Percentiles rank a stretch among this genome's conserved stretches.
Evolutionary conservation across 1,284 basidiomycete species (phyloP).

Genomic region (Tylopilus sp.): DNA sequence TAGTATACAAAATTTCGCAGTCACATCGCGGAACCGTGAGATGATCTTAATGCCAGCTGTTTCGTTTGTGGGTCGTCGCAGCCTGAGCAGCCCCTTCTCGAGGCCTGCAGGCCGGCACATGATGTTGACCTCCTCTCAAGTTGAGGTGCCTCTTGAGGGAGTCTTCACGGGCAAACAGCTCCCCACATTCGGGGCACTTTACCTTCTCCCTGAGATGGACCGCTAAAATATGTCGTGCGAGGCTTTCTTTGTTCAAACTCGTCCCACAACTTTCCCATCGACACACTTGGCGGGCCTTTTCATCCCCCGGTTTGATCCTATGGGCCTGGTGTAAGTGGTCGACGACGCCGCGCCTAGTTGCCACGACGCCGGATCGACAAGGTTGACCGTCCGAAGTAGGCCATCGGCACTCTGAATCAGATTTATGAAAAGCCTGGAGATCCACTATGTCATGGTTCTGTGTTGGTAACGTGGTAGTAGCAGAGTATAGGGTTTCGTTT

Average conservation of each 20-base stretch:
- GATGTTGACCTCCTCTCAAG: constrained; percentile 25
- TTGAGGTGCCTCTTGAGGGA: constrained; percentile 34
- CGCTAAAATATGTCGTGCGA: constrained; percentile 33
- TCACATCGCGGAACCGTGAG: too few relatives aligned
- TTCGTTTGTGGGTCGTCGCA: neutral
- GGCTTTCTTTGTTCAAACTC: constrained; percentile 37
- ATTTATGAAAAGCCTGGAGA: neutral
- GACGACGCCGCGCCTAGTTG: constrained; percentile 27
- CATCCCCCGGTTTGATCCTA: constrained; percentile 27
- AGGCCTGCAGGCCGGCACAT: neutral
- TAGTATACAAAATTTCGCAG: too few relatives aligned
- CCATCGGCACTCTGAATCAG: constrained; percentile 27
- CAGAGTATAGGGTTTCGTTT: neutral
- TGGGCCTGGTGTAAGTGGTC: constrained; percentile 28
- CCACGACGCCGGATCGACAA: constrained; percentile 13
- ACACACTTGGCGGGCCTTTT: constrained; percentile 29
- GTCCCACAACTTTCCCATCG: constrained; percentile 25
- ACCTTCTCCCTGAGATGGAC: constrained; percentile 31
- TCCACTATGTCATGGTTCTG: neutral
- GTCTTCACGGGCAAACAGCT: constrained; percentile 38
- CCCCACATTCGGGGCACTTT: constrained; percentile 17
- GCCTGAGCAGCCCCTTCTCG: neutral
- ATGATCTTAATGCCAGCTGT: neutral
- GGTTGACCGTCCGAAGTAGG: neutral
- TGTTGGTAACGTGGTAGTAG: neutral